These are phyloP conservation scores for Boletales sp. DNA, from an alignment of 768 basidiomycete genomes.

Conservation along the genomic window DNA sequence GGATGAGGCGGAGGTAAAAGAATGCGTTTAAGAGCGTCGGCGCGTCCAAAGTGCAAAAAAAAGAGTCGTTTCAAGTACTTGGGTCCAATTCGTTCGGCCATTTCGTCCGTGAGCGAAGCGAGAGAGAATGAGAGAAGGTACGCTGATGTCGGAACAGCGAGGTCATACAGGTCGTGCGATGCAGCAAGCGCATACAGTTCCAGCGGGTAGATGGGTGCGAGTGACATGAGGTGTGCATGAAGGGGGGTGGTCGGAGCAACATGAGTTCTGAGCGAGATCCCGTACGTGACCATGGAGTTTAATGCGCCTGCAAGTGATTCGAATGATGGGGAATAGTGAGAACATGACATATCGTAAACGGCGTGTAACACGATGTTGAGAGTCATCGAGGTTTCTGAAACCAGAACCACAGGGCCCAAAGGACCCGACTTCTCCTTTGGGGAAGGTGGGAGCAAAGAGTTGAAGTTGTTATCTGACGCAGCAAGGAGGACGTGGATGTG, in stretches of 20 bases:
- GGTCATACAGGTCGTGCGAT: slow-evolving; percentile 59
- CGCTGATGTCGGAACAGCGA: slow-evolving; percentile 72
- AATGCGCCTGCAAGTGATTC: slow-evolving; percentile 56
- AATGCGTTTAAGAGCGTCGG: slow-evolving; percentile 77
- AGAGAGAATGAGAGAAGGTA: slow-evolving; percentile 73
- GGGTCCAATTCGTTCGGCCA: slow-evolving; percentile 66
- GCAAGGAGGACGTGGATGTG: slow-evolving; percentile 56
- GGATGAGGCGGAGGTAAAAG: slow-evolving; percentile 71
- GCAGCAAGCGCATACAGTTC: slow-evolving; percentile 73
- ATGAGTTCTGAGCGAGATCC: slow-evolving; percentile 47
- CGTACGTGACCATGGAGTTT: slow-evolving; percentile 55
- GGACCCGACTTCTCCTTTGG: slow-evolving; percentile 38
- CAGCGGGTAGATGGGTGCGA: slow-evolving; percentile 65
- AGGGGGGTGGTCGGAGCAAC: slow-evolving; percentile 54
- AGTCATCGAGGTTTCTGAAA: slow-evolving; percentile 57
- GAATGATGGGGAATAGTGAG: slow-evolving; percentile 70
- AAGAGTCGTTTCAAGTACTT: slow-evolving; percentile 78
- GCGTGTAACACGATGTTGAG: slow-evolving; percentile 73
- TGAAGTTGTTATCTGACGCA: slow-evolving; percentile 64
- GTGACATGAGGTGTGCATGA: slow-evolving; percentile 56
- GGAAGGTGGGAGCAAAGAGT: slow-evolving; percentile 48
- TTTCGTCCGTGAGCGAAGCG: slow-evolving; percentile 63
- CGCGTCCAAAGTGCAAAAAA: slow-evolving; percentile 79
- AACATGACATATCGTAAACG: slow-evolving; percentile 68
- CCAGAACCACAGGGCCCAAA: slow-evolving; percentile 49